phyloP scores from a whole-genome alignment of 345 rosid genomes.

The Eucalyptus cloeziana region DNA sequence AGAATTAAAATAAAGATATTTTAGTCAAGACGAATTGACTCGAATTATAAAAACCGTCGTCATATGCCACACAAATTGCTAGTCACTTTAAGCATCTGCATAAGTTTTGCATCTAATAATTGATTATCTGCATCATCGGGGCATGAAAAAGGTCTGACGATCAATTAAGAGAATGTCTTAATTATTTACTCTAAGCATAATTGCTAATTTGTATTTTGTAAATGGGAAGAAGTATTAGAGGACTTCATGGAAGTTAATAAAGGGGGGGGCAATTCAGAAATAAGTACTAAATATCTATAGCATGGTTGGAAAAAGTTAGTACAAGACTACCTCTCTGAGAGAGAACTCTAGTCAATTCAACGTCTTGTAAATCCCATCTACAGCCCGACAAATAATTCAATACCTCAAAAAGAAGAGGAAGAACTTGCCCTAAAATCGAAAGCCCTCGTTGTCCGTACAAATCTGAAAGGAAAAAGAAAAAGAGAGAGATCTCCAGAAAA shows the following conservation, averaged over 20 bases:
- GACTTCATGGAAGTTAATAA: neutral
- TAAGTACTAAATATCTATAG: neutral
- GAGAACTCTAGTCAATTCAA: neutral
- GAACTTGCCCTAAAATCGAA: neutral
- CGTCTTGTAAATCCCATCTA: neutral
- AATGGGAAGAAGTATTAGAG: neutral
- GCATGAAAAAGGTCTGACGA: neutral
- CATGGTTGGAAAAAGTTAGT: neutral
- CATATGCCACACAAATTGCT: fast-evolving
- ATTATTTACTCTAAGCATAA: neutral
- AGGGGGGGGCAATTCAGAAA: neutral
- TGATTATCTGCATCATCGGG: fast-evolving
- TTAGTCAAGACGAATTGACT: fast-evolving
- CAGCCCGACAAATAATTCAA: neutral
- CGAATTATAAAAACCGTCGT: fast-evolving
- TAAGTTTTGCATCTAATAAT: neutral
- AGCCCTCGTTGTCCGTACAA: neutral
- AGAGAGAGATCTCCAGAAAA: neutral
- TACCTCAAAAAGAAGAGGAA: neutral
- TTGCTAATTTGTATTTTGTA: neutral
- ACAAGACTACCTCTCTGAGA: neutral
- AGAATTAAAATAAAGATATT: neutral
- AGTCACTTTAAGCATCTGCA: neutral
- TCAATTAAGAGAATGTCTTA: neutral
- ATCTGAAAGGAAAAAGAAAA: neutral